Base-by-base conservation (phyloP, 441 rosid species). In the Daphne laureola region DNA sequence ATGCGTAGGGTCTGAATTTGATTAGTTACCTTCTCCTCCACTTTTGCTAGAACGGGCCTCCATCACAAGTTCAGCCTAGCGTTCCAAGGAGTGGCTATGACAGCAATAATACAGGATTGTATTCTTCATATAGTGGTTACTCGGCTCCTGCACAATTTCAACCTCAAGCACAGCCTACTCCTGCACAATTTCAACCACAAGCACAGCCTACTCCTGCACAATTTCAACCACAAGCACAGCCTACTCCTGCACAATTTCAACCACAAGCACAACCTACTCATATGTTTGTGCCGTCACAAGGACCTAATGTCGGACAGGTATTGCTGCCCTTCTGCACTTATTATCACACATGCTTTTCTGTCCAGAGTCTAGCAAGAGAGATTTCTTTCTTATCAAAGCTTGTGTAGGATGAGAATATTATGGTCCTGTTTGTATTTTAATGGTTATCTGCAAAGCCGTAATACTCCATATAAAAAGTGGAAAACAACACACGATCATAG, bases 241-340 rank as follows among this genome's bases (percentile, higher is more conserved):
- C 85, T 51, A 51, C 77, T 40, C 23, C 23, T 21, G 25, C 25
- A 21, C 25, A 21, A 14, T 82, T 77, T 31, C 85, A 73, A 62
- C 69, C 89, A 67, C 61, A 78, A 57, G 71, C 55, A 35, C 80
- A 72, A 53, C 59, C 85, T 52, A 50, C 77, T 35, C 51, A 67
- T 71, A 73, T 76, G 50, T 76, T 69, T 67, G 77, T 90, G 74
- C 89, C 96, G 51, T 51, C 85, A 18, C 85, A 61, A 67, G 64
- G 80, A 49, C 76, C 78, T 66, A 82, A 70, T 56, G 66, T 54
- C 54, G 66, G 72, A 13, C 90, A 77, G 96, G 97, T 95, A 80
- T 59, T 27, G 38, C 38, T 31, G 38, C 38, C 11, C 38, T 31
- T 2, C 11, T 31, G 38, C 38, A 6, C 7, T 3, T 7, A 27